These are phyloP conservation scores for Macrolepiota dolichaula DNA, from an alignment of 768 basidiomycete species.

Conservation along the genomic window DNA sequence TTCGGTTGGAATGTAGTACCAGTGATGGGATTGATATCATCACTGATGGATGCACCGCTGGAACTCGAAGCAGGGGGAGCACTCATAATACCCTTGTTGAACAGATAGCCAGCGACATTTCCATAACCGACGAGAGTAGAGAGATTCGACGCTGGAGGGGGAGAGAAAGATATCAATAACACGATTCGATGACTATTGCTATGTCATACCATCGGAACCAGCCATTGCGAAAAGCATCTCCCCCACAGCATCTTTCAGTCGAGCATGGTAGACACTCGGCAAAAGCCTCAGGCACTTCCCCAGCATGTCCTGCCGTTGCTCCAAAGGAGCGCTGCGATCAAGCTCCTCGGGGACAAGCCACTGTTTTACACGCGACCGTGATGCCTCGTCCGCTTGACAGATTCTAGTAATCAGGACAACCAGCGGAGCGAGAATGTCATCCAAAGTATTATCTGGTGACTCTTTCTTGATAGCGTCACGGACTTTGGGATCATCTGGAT, in stretches of 20 bases:
- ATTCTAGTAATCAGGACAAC: constrained; percentile 72
- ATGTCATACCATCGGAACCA: constrained; percentile 59
- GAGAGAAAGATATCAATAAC: background rate
- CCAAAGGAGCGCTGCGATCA: constrained; percentile 77
- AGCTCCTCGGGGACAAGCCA: constrained; percentile 74
- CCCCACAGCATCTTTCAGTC: constrained; percentile 74
- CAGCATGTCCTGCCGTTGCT: constrained; percentile 67
- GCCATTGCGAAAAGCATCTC: constrained; percentile 86
- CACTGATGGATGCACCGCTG: constrained; percentile 29
- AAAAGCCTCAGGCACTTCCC: constrained; percentile 82
- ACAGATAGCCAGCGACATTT: constrained; percentile 92
- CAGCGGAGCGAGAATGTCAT: constrained; percentile 77
- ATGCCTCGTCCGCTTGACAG: constrained; percentile 58
- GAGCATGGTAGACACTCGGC: constrained; percentile 65
- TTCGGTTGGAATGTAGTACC: constrained; percentile 55
- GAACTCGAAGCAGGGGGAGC: constrained; percentile 42
- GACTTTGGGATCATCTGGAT: constrained; percentile 63
- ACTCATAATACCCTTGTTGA: constrained; percentile 81
- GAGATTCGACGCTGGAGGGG: constrained; percentile 53
- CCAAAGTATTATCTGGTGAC: constrained; percentile 53
- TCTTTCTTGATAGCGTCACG: constrained; percentile 49
- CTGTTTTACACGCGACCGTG: constrained; percentile 54
- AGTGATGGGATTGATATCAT: constrained; percentile 80
- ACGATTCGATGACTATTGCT: background rate
- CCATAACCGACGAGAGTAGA: constrained; percentile 89